phyloP scores from a whole-genome alignment of 192 early-diverging fungal species.

The Rhizophagus sp. region DNA sequence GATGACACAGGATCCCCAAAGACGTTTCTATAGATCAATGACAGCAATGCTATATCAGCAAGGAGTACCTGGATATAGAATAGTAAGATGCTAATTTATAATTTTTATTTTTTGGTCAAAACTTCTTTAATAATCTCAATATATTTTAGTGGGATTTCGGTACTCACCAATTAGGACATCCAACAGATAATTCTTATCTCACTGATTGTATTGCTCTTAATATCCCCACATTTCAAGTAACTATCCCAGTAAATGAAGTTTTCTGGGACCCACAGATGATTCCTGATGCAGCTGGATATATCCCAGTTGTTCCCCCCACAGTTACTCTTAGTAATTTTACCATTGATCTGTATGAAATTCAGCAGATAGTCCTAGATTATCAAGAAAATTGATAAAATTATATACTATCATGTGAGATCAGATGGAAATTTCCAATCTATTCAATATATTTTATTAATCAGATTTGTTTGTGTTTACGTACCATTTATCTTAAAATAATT shows the following conservation, averaged over 20 bases:
- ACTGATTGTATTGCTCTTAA: slow-evolving; percentile 9
- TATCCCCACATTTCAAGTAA: slow-evolving; percentile 15
- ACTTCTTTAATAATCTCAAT: not conserved
- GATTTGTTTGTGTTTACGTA: no score
- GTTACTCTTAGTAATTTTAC: slow-evolving; percentile 22
- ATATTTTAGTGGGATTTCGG: slow-evolving; percentile 4
- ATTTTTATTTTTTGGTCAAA: not conserved
- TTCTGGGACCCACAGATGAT: slow-evolving; percentile 9
- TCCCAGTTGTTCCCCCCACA: not conserved
- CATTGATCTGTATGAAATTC: slow-evolving; percentile 22
- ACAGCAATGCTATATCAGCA: not conserved
- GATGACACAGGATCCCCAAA: not conserved
- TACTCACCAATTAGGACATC: not conserved
- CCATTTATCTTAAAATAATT: no score
- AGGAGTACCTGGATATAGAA: not conserved
- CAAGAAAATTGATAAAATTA: no score
- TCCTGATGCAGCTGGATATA: not conserved
- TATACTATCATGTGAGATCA: no score
- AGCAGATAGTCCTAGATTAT: not conserved
- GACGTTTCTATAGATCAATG: no score
- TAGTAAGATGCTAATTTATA: no score
- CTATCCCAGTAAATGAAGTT: not conserved
- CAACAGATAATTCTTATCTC: not conserved
- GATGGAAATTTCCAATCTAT: no score
- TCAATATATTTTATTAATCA: no score